phyloP scores from a whole-genome alignment of 345 rosid genomes.

The Ailanthus altissimus region DNA sequence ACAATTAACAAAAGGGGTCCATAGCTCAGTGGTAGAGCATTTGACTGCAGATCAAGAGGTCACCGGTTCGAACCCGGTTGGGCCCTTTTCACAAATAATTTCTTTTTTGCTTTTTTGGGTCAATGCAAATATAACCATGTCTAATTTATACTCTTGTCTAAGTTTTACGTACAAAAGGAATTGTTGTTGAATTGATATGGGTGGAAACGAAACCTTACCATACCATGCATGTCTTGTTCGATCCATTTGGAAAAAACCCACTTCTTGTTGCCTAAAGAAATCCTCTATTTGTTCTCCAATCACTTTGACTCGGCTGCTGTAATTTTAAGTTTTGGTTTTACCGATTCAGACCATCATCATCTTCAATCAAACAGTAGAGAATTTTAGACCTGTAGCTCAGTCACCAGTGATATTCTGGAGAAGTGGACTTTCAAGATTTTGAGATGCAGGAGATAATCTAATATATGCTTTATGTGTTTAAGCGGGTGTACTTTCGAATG shows the following conservation, averaged over 20 bases:
- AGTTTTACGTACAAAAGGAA: too few relatives aligned
- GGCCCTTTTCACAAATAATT: slow-evolving; percentile 26
- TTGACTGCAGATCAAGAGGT: slow-evolving; percentile 86
- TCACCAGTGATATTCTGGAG: not conserved
- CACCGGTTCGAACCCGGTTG: slow-evolving; percentile 59
- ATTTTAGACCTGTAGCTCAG: not conserved
- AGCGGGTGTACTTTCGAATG: too few relatives aligned
- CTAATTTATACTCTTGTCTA: too few relatives aligned
- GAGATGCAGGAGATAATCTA: too few relatives aligned
- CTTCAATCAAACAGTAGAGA: not conserved
- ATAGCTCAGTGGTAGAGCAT: slow-evolving; percentile 93
- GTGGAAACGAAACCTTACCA: too few relatives aligned
- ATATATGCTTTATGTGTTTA: too few relatives aligned
- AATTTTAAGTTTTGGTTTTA: not conserved
- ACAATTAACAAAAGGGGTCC: slow-evolving; percentile 48
- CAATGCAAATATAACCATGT: too few relatives aligned
- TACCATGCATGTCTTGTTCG: not conserved
- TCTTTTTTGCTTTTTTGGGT: too few relatives aligned
- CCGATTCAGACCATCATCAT: not conserved
- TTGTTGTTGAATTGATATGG: too few relatives aligned
- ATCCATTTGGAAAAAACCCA: not conserved
- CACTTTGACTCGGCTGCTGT: not conserved
- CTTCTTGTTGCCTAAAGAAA: not conserved
- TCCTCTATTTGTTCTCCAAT: not conserved
- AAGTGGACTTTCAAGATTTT: too few relatives aligned